A percentile compares a stretch with the other conserved stretches of the same genome.
phyloP scores from a whole-genome alignment of 2,329 filamentous ascomycete species.

The Penicillium sp. region DNA sequence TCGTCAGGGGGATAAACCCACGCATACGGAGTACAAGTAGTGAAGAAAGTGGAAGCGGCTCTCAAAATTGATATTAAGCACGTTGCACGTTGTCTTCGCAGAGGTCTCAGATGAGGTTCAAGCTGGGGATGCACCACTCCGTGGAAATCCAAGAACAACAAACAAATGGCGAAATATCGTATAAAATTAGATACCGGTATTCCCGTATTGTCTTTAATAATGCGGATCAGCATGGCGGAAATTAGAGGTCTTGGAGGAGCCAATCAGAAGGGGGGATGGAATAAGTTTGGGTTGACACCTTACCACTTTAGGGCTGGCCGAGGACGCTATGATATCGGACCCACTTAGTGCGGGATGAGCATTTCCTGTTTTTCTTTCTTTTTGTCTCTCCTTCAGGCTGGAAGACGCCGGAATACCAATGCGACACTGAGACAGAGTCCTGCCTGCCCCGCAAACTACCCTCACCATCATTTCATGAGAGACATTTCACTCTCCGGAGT shows the following conservation, averaged over 20 bases:
- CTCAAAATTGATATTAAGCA: background rate
- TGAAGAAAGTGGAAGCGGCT: background rate
- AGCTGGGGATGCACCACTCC: background rate
- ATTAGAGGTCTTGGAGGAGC: conserved; percentile 8
- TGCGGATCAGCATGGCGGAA: conserved; percentile 25
- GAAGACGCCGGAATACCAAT: background rate
- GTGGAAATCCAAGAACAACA: background rate
- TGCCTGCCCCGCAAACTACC: background rate
- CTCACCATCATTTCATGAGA: background rate
- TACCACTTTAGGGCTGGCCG: conserved; percentile 9
- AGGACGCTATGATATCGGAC: background rate
- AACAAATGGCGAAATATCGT: background rate
- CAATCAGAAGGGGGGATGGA: background rate
- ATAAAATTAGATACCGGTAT: background rate
- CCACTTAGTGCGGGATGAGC: conserved; percentile 18
- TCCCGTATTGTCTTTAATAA: conserved; percentile 1
- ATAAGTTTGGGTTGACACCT: conserved; percentile 11
- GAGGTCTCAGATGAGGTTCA: background rate
- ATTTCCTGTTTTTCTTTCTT: conserved; percentile 16
- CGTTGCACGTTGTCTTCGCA: too few relatives aligned
- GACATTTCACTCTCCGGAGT: background rate
- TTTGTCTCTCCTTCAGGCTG: background rate
- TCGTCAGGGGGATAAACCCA: conserved; percentile 7
- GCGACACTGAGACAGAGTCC: background rate
- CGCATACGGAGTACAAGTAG: background rate